Conservation (phyloP, 192 early-diverging fungal genomes). For the Geranomyces variabilis region DNA sequence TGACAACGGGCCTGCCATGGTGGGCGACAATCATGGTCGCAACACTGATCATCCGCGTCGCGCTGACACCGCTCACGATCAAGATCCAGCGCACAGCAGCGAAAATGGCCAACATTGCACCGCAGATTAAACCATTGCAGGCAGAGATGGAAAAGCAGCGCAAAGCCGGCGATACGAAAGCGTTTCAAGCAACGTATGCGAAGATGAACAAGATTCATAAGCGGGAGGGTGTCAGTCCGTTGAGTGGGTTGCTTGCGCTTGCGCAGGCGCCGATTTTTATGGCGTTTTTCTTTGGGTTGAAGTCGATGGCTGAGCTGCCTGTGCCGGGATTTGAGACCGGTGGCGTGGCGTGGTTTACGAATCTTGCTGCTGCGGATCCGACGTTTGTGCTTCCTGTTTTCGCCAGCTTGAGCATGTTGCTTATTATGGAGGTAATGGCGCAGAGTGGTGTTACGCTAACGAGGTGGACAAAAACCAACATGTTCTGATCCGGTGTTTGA, state of each 20-base stretch:
- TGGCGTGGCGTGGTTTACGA: conserved; percentile 82
- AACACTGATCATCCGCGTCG: conserved; percentile 69
- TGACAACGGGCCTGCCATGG: conserved; percentile 88
- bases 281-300: conserved; percentile 79
- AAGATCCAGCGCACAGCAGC: conserved; percentile 73
- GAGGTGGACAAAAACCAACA: not conserved
- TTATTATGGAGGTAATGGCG: conserved; percentile 58
- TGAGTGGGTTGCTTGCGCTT: conserved; percentile 62
- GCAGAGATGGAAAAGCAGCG: conserved; percentile 66
- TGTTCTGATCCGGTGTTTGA: too few species aligned
- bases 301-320: conserved; percentile 77
- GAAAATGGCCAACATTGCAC: conserved; percentile 72
- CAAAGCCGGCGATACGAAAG: conserved; percentile 57
- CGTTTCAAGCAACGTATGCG: conserved; percentile 50
- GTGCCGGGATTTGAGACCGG: conserved; percentile 80
- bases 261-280: conserved; percentile 80
- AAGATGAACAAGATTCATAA: conserved; percentile 68
- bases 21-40: conserved; percentile 82
- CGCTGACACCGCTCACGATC: conserved; percentile 73
- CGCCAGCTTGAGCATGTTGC: conserved; percentile 70
- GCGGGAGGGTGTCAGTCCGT: conserved; percentile 64
- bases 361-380: conserved; percentile 82
- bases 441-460: not conserved
- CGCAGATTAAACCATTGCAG: conserved; percentile 67
- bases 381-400: conserved; percentile 79